Evolutionary conservation across 2,329 filamentous ascomycete genomes (phyloP), one percentile per base, ranked within the genome.

Genomic region (Neodidymelliopsis sp.): DNA sequence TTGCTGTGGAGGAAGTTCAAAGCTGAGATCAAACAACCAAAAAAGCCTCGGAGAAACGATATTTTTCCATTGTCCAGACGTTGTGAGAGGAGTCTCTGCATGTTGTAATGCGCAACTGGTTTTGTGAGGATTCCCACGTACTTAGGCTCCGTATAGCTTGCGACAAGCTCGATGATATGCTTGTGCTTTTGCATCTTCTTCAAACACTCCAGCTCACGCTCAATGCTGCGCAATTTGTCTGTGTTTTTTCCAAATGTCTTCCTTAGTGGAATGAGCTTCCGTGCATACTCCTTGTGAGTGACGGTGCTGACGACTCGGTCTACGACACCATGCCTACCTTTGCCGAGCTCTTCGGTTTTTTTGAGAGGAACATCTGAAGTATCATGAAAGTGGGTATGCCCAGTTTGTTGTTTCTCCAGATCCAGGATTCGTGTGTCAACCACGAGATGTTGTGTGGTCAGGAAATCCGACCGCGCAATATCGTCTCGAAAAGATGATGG

Each of bases 41-140:
- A 57, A 19, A 47, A 54, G 0, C 37, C 16, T n/a, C 54, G 30
- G 10, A 53, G 54, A 19, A 43, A 44, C 53, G 62, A 41, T 40
- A 13, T 23, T 42, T 22, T 49, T 42, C 19, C 30, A 12, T 31
- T 20, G n/a, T 42, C 24, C 4, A 28, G 11, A 6, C 29, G n/a
- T 0, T 43, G 24, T 0, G 40, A 29, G 15, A 70, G 56, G 8
- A 65, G 45, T n/a, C 63, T 62, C 8, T 42, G 22, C 12, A 54
- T 11, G 20, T 62, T 42, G 20, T 43, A 37, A 4, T 62, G 42
- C 3, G 62, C 65, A 3, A 68, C 58, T 18, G 46, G 66, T 12
- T 48, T 48, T 58, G 70, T 71, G 23, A 74, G 41, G 1, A 74
- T 45, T 5, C 61, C 67, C 12, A 72, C 52, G 24, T 57, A 63